Evolutionary conservation across 2,329 filamentous ascomycete genomes (phyloP).

Genomic region (Metarhizium humberi): DNA sequence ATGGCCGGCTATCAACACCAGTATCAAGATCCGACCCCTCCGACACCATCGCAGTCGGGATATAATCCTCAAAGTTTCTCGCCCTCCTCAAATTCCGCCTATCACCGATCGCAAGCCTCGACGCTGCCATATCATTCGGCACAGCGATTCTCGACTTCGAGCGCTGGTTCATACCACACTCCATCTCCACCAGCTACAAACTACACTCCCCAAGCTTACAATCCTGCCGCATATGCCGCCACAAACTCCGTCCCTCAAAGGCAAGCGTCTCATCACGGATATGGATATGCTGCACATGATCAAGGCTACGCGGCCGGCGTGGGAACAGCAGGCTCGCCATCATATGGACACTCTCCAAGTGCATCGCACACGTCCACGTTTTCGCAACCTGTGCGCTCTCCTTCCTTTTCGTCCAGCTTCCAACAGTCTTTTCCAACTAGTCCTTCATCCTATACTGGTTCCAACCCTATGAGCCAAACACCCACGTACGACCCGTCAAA

Average conservation of each 20-base stretch:
- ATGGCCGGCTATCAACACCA: slow-evolving; percentile 43
- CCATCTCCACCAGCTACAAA: slow-evolving; percentile 27
- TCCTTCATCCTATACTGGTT: slow-evolving; percentile 19
- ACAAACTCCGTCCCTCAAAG: slow-evolving; percentile 35
- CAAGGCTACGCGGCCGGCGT: slow-evolving; percentile 31
- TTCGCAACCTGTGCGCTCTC: slow-evolving; percentile 14
- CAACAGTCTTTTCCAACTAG: slow-evolving; percentile 29
- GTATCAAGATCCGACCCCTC: slow-evolving; percentile 36
- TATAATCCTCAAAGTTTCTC: slow-evolving; percentile 67
- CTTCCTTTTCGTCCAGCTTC: slow-evolving; percentile 25
- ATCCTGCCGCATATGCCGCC: slow-evolving; percentile 49
- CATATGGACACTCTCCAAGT: slow-evolving; percentile 28
- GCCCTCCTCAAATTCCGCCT: slow-evolving; percentile 15
- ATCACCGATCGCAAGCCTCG: slow-evolving; percentile 40
- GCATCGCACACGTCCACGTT: slow-evolving; percentile 20
- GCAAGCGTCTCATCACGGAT: slow-evolving; percentile 39
- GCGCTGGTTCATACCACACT: slow-evolving; percentile 18
- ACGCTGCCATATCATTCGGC: slow-evolving; percentile 36
- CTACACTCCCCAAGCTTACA: slow-evolving; percentile 47
- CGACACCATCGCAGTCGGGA: slow-evolving; percentile 33
- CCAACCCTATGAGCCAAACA: slow-evolving; percentile 17
- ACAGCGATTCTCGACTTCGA: slow-evolving; percentile 28
- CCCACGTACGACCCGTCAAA: slow-evolving; percentile 28
- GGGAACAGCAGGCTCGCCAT: slow-evolving; percentile 23
- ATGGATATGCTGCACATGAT: slow-evolving; percentile 36